These are phyloP conservation scores for Melaleuca quinquenervia DNA, from an alignment of 345 rosid genomes.

Conservation along the genomic window DNA sequence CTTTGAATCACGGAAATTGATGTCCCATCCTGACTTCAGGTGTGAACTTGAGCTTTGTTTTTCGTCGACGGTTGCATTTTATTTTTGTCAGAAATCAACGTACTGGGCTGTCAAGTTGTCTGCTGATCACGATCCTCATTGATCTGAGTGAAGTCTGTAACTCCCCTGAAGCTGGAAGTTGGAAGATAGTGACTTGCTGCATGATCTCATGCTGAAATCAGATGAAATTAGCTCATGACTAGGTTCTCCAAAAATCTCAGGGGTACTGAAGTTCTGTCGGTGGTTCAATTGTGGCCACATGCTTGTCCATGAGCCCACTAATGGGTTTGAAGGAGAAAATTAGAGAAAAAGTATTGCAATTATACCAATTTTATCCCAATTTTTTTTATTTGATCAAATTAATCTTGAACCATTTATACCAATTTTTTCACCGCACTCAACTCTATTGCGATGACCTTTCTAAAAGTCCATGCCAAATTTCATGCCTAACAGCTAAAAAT, in stretches of 20 bases:
- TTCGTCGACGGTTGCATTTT: not conserved
- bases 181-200: not conserved
- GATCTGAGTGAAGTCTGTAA: not conserved
- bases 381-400: not conserved
- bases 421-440: not conserved
- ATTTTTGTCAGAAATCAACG: not conserved
- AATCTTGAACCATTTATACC: accelerated
- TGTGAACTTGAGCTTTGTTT: not conserved
- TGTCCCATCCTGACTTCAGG: not conserved
- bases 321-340: not conserved
- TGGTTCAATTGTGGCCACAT: not conserved
- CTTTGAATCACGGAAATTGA: not conserved
- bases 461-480: not conserved
- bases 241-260: not conserved
- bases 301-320: not conserved
- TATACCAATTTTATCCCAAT: accelerated
- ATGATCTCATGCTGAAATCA: not conserved
- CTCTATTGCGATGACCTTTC: not conserved
- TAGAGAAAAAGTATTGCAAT: accelerated
- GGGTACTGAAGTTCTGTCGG: not conserved
- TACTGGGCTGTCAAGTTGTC: not conserved
- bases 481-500: not conserved
- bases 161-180: not conserved
- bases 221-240: not conserved
- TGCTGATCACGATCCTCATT: not conserved